A percentile compares a stretch with the other conserved stretches of the same genome.
These are phyloP conservation scores for Trebouxiophyceae sp. DNA, from an alignment of 163 green algal genomes.

Conservation along the genomic window DNA sequence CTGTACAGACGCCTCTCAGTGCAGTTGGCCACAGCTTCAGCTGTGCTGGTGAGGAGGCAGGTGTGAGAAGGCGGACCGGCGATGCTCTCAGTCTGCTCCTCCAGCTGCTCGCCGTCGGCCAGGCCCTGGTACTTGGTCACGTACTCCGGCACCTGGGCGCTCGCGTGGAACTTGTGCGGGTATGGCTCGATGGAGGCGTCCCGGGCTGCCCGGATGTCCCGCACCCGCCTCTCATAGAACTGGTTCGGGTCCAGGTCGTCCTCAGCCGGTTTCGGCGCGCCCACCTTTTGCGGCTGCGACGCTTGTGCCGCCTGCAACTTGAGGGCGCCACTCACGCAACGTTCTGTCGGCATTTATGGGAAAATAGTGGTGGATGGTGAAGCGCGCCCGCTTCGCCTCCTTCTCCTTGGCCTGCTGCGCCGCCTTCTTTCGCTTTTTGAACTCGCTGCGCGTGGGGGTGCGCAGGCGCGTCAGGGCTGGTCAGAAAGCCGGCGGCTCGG, in stretches of 20 bases:
- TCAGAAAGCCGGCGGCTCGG: background rate
- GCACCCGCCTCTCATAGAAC: conserved; percentile 86
- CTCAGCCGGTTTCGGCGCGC: conserved; percentile 49
- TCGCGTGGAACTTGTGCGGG: conserved; percentile 97
- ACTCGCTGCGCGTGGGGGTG: conserved; percentile 87
- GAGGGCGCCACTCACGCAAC: no score
- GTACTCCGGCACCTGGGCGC: conserved; percentile 65
- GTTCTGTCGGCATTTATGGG: no score
- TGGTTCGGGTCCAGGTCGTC: conserved; percentile 66
- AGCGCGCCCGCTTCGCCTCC: conserved; percentile 67
- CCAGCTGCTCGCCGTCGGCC: conserved; percentile 59
- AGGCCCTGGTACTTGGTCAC: conserved; percentile 68
- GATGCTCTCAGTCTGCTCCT: conserved; percentile 48
- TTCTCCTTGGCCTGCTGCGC: conserved; percentile 58
- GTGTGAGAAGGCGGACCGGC: no score
- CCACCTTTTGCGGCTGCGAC: conserved; percentile 7
- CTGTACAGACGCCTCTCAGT: no score
- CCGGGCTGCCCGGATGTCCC: conserved; percentile 44
- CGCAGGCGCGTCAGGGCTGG: background rate
- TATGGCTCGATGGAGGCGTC: conserved; percentile 86
- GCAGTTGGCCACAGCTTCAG: no score
- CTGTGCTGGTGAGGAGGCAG: no score
- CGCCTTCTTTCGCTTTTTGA: conserved; percentile 81
- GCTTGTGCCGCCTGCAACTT: background rate
- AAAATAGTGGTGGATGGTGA: no score